Conservation (phyloP, 768 basidiomycete genomes). For the Scleroderma citrinum region DNA sequence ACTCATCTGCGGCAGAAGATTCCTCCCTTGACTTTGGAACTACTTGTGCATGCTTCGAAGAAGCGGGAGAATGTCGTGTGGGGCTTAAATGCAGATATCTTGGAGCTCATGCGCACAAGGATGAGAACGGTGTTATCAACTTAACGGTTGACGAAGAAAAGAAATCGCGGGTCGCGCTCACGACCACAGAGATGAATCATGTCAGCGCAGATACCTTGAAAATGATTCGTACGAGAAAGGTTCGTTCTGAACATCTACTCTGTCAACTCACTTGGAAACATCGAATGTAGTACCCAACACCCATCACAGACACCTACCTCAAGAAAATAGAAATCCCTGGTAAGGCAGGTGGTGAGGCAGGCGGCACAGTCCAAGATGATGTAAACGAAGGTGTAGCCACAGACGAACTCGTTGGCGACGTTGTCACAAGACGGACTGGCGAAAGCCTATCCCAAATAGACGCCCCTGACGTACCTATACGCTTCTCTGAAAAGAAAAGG, state of each 20-base stretch:
- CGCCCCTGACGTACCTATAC: constrained; percentile 61
- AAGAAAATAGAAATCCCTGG: constrained; percentile 39
- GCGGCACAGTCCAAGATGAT: constrained; percentile 10
- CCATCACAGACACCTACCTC: constrained; percentile 58
- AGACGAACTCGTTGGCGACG: constrained; percentile 7
- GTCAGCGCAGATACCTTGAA: constrained; percentile 52
- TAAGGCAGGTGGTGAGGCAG: constrained; percentile 7
- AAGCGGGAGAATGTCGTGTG: constrained; percentile 26
- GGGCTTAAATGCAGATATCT: constrained; percentile 93
- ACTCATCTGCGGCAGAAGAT: background rate
- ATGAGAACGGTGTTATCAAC: constrained; percentile 39
- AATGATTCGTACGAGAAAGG: constrained; percentile 63
- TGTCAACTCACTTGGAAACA: background rate
- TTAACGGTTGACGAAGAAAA: constrained; percentile 54
- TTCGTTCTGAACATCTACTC: constrained; percentile 20
- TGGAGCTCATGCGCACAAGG: constrained; percentile 59
- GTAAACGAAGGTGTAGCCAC: constrained; percentile 5
- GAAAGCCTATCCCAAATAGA: constrained; percentile 38
- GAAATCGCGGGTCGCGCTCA: constrained; percentile 40
- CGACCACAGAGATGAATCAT: constrained; percentile 66
- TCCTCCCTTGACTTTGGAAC: constrained; percentile 19
- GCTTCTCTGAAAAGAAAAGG: constrained; percentile 80
- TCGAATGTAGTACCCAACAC: constrained; percentile 52
- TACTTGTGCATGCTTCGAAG: constrained; percentile 21
- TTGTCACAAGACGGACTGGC: constrained; percentile 32